Base-by-base conservation (phyloP, 2,329 filamentous ascomycete genomes). In the Sordariomycetes sp. region DNA sequence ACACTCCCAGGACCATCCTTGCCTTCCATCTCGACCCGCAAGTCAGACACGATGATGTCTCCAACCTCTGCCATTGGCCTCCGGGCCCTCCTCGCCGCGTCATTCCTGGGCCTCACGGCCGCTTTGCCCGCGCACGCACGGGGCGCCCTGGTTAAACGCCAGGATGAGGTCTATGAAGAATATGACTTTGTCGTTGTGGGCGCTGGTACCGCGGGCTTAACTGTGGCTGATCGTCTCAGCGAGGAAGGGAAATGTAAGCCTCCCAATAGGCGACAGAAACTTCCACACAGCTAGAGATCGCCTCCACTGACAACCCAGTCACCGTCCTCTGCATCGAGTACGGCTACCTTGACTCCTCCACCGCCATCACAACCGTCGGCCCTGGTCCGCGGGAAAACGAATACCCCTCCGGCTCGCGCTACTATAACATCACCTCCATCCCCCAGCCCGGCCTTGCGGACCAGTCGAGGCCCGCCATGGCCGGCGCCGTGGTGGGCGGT, bases 361-460 rank as follows among this genome's bases (percentile, higher is more conserved):
- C 59, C 54, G 54, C 40, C 35, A 58, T 61, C 16, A 55, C 57
- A 18, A 35, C 51, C 3, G 54, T 37, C 11, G 57, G 62, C 35
- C 32, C 40, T 16, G 57, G 28, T 37, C 61, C 62, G 10, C 40
- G 52, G 20, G 4, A 16, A 4, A 16, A 11, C n/a, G 55, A 57
- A 7, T 51, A 57, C 34, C 52, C 37, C 12, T 60, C 58, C 40
- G 63, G 59, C 62, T 65, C 62, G 57, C 65, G 59, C 59, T 60
- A 60, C 65, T 67, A 63, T 59, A 65, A 65, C 61, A 61, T 66
- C 55, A 61, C 60, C 10, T 66, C 66, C 2, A 62, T 63, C 4
- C 64, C 65, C 10, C 65, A 65, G 24, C 20, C 50, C 7, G 54
- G 53, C 14, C 53, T 65, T 10, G 62, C 63, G 51, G 62, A 62